These are phyloP conservation scores for Lyophyllum semitale DNA, from an alignment of 768 basidiomycete species.

Conservation along the genomic window DNA sequence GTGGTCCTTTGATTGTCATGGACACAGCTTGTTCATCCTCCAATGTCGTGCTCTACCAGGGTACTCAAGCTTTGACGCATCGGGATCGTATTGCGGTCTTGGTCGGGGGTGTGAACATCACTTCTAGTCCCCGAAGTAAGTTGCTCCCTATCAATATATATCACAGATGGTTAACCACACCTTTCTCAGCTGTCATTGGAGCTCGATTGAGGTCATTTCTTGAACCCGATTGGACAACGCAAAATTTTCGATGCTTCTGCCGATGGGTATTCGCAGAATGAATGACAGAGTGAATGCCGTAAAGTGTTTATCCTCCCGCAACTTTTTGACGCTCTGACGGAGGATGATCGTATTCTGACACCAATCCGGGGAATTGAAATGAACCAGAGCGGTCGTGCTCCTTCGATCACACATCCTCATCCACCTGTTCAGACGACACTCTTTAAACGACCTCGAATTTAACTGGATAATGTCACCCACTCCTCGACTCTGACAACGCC, in stretches of 20 bases:
- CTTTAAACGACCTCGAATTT: constrained; percentile 58
- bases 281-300: constrained; percentile 73
- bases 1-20: constrained; percentile 71
- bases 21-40: constrained; percentile 81
- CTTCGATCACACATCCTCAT: constrained; percentile 77
- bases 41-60: constrained; percentile 67
- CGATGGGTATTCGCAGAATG: constrained; percentile 74
- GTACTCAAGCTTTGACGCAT: constrained; percentile 61
- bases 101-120: constrained; percentile 72
- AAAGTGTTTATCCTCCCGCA: constrained; percentile 74
- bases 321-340: constrained; percentile 62
- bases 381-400: constrained; percentile 68
- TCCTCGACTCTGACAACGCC: constrained; percentile 47
- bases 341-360: constrained; percentile 69
- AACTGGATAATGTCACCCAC: constrained; percentile 50
- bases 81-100: constrained; percentile 69
- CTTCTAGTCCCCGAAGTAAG: constrained; percentile 73
- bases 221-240: constrained; percentile 67
- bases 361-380: constrained; percentile 71
- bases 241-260: constrained; percentile 72
- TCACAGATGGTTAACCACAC: background rate
- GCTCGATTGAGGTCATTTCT: constrained; percentile 67
- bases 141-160: constrained; percentile 4
- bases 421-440: constrained; percentile 58
- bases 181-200: constrained; percentile 63